These are phyloP conservation scores for Candida dubliniensis DNA, from an alignment of 1,139 yeast genomes.

Conservation along the genomic window DNA sequence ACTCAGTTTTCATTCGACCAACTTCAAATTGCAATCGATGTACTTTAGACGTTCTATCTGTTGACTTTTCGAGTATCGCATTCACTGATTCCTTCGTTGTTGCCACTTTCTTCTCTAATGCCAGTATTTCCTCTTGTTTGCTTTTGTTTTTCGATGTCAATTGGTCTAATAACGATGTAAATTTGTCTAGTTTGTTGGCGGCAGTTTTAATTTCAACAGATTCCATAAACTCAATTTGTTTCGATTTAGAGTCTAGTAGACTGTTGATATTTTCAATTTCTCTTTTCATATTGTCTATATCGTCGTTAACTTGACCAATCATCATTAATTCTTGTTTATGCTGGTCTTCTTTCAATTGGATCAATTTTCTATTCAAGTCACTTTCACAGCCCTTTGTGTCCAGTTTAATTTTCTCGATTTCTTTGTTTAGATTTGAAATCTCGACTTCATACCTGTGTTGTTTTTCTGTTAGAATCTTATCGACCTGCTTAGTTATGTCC, in stretches of 20 bases:
- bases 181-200: slow-evolving; percentile 7
- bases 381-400: slow-evolving; percentile 16
- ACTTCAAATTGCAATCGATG: slow-evolving; percentile 13
- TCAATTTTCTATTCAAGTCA: slow-evolving; percentile 25
- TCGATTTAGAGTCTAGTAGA: neutral
- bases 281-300: slow-evolving; percentile 8
- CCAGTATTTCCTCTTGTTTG: slow-evolving; percentile 11
- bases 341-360: slow-evolving; percentile 29
- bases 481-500: slow-evolving; percentile 33
- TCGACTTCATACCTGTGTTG: slow-evolving; percentile 26
- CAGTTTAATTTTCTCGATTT: slow-evolving; percentile 10
- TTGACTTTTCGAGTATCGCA: neutral
- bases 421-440: slow-evolving; percentile 15
- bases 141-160: slow-evolving; percentile 9
- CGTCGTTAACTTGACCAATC: slow-evolving; percentile 22
- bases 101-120: neutral
- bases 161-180: slow-evolving; percentile 7
- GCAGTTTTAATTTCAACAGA: slow-evolving; percentile 1
- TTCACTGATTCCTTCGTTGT: neutral
- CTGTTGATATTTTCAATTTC: slow-evolving; percentile 8
- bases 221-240: slow-evolving; percentile 3
- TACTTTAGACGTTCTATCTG: slow-evolving; percentile 4
- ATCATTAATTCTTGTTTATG: slow-evolving; percentile 20
- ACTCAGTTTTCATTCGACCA: slow-evolving; percentile 21
- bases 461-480: slow-evolving; percentile 31